Evolutionary conservation across 805 yeast species (phyloP).

Genomic region (Suhomyces pyralidae): DNA sequence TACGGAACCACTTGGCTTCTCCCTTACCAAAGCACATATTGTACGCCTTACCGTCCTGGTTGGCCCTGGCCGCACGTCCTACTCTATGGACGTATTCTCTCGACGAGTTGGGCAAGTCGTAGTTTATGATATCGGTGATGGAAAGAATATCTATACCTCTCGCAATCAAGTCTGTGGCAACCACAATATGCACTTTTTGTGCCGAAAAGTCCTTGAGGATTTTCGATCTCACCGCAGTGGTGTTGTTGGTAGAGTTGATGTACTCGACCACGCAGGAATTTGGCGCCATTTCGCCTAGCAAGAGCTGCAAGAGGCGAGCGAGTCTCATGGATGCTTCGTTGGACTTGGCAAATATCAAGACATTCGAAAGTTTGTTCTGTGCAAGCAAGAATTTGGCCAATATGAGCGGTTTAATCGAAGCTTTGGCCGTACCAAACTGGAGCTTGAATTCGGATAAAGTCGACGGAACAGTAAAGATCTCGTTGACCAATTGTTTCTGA

Average conservation of each 20-base stretch:
- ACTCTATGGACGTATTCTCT: conserved; percentile 94
- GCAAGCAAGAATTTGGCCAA: conserved; percentile 52
- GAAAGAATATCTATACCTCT: conserved; percentile 85
- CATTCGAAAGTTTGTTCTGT: conserved; percentile 34
- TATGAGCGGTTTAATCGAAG: conserved; percentile 68
- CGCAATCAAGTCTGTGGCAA: conserved; percentile 90
- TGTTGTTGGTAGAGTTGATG: conserved; percentile 58
- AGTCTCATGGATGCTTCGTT: conserved; percentile 87
- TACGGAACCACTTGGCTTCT: conserved; percentile 64
- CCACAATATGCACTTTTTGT: conserved; percentile 52
- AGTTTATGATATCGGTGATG: conserved; percentile 76
- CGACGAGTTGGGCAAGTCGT: conserved; percentile 83
- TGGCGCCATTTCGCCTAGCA: conserved; percentile 27
- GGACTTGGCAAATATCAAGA: conserved; percentile 65
- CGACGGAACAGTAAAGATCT: conserved; percentile 60
- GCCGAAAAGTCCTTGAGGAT: conserved; percentile 57
- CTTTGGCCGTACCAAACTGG: conserved; percentile 35
- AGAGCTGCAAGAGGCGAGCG: conserved; percentile 52
- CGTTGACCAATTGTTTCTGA: conserved; percentile 43
- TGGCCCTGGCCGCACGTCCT: conserved; percentile 97
- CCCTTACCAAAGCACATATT: conserved; percentile 74
- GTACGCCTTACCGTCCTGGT: conserved; percentile 69
- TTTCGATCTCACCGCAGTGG: conserved; percentile 47
- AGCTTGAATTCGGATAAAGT: conserved; percentile 46
- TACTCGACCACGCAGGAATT: conserved; percentile 31